These are phyloP conservation scores for Chlorophyllum brunneum DNA, from an alignment of 768 basidiomycete species.

Conservation along the genomic window DNA sequence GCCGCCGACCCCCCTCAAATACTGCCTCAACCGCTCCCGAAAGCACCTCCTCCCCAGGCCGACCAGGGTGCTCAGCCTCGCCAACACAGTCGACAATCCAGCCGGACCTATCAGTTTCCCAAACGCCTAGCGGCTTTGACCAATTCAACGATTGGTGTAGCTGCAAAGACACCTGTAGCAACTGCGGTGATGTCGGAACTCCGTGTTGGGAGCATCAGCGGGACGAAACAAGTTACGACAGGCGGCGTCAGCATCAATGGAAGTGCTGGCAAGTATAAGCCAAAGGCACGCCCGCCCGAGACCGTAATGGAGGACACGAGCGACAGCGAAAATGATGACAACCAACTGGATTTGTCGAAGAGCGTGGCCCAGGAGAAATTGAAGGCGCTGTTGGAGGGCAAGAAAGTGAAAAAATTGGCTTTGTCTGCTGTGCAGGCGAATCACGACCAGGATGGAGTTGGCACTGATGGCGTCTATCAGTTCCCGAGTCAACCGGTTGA, in stretches of 20 bases:
- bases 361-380: constrained; percentile 70
- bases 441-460: constrained; percentile 14
- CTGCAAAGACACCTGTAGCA: constrained; percentile 10
- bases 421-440: constrained; percentile 15
- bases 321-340: constrained; percentile 49
- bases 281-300: constrained; percentile 60
- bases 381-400: constrained; percentile 46
- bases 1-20: background rate
- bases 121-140: constrained; percentile 4
- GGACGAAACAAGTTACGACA: constrained; percentile 4
- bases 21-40: background rate
- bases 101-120: constrained; percentile 7
- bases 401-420: constrained; percentile 32
- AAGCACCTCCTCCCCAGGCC: background rate
- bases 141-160: background rate
- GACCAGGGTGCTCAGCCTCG: background rate
- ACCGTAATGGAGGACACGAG: constrained; percentile 57
- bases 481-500: constrained; percentile 15
- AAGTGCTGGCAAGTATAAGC: constrained; percentile 38
- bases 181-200: constrained; percentile 10
- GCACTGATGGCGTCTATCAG: constrained; percentile 11
- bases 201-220: constrained; percentile 9
- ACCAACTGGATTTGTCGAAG: constrained; percentile 51
- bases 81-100: constrained; percentile 8
- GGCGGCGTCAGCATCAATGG: background rate